Conservation (phyloP, 148 eudicot species). For the Vaccinium vitisidaea region DNA sequence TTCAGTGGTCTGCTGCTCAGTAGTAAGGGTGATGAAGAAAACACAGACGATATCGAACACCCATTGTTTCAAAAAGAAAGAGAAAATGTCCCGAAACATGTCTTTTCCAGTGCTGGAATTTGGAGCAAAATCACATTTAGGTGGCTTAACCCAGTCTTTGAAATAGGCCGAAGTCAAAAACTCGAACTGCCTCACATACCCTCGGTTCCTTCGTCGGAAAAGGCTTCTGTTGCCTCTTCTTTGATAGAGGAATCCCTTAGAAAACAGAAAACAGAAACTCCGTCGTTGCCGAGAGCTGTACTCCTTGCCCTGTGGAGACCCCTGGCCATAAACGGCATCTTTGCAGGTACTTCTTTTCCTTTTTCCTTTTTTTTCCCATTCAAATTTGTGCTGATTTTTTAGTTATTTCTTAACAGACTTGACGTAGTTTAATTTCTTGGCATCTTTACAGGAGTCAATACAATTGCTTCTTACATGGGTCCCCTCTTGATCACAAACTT, state of each 20-base stretch:
- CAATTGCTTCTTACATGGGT: conserved; percentile 78
- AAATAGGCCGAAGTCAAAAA: conserved; percentile 52
- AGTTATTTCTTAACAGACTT: neutral
- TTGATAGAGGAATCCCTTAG: conserved; percentile 64
- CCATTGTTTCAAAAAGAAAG: conserved; percentile 40
- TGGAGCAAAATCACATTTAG: conserved; percentile 63
- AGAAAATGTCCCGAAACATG: neutral
- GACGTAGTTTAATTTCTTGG: conserved; percentile 2
- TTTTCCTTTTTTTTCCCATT: neutral
- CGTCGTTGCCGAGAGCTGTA: conserved; percentile 46
- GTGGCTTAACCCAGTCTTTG: conserved; percentile 86
- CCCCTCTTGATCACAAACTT: conserved; percentile 75
- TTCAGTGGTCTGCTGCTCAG: conserved; percentile 33
- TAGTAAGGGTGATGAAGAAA: conserved; percentile 13
- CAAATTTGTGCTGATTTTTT: neutral
- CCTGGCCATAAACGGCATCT: conserved; percentile 58
- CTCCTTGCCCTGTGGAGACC: conserved; percentile 54
- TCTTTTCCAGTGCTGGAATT: conserved; percentile 45
- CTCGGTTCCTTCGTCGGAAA: conserved; percentile 57
- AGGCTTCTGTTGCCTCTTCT: conserved; percentile 58
- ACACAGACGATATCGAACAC: conserved; percentile 29
- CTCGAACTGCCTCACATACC: conserved; percentile 60
- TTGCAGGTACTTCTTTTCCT: conserved; percentile 51
- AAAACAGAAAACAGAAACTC: conserved; percentile 41
- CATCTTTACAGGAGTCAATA: conserved; percentile 55